Evolutionary conservation across 768 basidiomycete species (phyloP).

Genomic region (Lactarius tabidus): DNA sequence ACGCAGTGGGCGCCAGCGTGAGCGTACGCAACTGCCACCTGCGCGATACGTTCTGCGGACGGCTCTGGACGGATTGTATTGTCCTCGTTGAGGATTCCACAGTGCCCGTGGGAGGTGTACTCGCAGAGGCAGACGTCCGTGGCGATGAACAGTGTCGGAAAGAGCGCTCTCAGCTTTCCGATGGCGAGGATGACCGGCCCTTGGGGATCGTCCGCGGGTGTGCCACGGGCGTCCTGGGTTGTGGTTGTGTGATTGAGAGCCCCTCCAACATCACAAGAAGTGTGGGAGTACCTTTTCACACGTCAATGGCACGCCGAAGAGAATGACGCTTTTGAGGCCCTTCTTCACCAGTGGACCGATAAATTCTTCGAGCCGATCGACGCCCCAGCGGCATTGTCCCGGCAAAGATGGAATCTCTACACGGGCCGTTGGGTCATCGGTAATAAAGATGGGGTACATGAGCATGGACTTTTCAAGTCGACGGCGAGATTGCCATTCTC

Average conservation of each 20-base stretch:
- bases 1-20: constrained; percentile 96
- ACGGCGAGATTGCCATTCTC: constrained; percentile 81
- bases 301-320: constrained; percentile 89
- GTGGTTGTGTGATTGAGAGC: neutral
- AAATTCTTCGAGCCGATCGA: constrained; percentile 89
- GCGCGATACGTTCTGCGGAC: constrained; percentile 83
- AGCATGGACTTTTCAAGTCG: constrained; percentile 87
- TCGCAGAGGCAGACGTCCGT: constrained; percentile 99
- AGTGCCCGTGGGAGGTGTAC: constrained; percentile 98
- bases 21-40: constrained; percentile 91
- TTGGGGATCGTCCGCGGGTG: constrained; percentile 81
- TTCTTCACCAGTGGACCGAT: constrained; percentile 84
- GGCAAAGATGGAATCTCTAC: constrained; percentile 75
- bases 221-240: constrained; percentile 70
- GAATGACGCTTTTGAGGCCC: constrained; percentile 85
- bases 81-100: constrained; percentile 72
- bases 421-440: constrained; percentile 86
- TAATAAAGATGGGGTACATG: constrained; percentile 99
- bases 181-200: constrained; percentile 97
- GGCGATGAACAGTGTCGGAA: constrained; percentile 84
- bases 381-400: constrained; percentile 89
- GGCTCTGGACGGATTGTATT: constrained; percentile 73
- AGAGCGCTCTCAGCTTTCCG: constrained; percentile 66
- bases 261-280: neutral
- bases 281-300: constrained; percentile 58